These are phyloP conservation scores for Beauveria sp. DNA, from an alignment of 2,329 filamentous ascomycete species.

Conservation along the genomic window DNA sequence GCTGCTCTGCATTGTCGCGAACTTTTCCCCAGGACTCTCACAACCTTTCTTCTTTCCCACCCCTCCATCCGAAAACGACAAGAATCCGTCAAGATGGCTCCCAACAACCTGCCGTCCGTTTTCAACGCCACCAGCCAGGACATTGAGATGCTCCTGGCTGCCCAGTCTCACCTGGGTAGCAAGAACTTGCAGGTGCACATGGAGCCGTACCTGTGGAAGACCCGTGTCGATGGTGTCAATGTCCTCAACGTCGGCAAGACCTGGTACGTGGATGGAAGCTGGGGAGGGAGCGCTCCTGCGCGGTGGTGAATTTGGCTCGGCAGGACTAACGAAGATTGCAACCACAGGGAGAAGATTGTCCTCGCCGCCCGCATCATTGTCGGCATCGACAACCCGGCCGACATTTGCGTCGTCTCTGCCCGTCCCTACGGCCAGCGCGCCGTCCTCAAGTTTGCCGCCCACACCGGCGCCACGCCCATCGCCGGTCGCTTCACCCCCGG, in stretches of 20 bases:
- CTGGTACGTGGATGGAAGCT: constrained; percentile 57
- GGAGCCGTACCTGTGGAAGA: constrained; percentile 99
- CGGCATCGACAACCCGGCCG: constrained; percentile 98
- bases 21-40: constrained; percentile 30
- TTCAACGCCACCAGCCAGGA: constrained; percentile 98
- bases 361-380: constrained; percentile 98
- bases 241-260: constrained; percentile 99
- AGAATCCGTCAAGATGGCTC: constrained; percentile 72
- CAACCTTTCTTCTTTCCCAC: constrained; percentile 19
- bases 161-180: constrained; percentile 91
- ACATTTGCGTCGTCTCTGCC: constrained; percentile 98
- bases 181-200: constrained; percentile 99
- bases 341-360: constrained; percentile 93
- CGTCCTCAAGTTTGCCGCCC: constrained; percentile 98
- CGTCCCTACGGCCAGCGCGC: constrained; percentile 99
- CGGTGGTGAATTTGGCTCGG: no score
- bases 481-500: constrained; percentile 99
- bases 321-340: constrained; percentile 13
- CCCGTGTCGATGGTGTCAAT: constrained; percentile 95
- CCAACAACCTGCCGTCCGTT: constrained; percentile 83
- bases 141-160: constrained; percentile 98
- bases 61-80: constrained; percentile 26
- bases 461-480: constrained; percentile 97
- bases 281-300: neutral
- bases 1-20: constrained; percentile 25